Conservation (phyloP, 495 filamentous ascomycete genomes). For the Penicillium canescens region DNA sequence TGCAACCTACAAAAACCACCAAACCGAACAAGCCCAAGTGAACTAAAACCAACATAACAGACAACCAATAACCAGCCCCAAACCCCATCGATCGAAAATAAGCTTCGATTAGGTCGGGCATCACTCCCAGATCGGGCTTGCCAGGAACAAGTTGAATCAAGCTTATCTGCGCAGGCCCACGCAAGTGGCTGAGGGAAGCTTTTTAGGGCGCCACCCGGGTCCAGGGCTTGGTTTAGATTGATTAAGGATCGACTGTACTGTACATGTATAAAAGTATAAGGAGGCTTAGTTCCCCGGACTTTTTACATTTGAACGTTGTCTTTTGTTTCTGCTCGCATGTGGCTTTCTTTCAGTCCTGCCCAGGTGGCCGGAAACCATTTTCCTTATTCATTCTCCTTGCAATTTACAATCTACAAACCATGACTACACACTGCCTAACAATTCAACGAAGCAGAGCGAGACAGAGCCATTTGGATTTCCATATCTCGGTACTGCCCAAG, state of each 20-base stretch:
- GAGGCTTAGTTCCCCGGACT: neutral
- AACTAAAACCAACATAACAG: neutral
- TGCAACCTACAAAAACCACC: no score
- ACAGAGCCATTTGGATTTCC: constrained; percentile 17
- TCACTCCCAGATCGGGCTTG: neutral
- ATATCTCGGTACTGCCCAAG: constrained; percentile 18
- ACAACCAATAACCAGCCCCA: neutral
- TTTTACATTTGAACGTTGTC: neutral
- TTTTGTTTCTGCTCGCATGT: neutral
- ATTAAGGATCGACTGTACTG: no score
- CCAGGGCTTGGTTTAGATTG: neutral
- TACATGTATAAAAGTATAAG: no score
- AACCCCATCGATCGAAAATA: neutral
- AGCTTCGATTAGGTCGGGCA: neutral
- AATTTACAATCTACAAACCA: neutral
- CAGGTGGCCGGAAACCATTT: no score
- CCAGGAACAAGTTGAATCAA: constrained; percentile 14
- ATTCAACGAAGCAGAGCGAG: constrained; percentile 5
- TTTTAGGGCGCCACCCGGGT: constrained; percentile 17
- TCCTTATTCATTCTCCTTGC: no score
- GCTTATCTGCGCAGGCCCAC: constrained; percentile 17
- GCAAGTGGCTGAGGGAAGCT: constrained; percentile 26
- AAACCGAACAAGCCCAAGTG: no score
- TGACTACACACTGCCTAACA: neutral
- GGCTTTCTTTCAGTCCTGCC: neutral